Evolutionary conservation across 495 filamentous ascomycete species (phyloP), one percentile per base, ranked within the genome.

Genomic region (Xylaria castorea): DNA sequence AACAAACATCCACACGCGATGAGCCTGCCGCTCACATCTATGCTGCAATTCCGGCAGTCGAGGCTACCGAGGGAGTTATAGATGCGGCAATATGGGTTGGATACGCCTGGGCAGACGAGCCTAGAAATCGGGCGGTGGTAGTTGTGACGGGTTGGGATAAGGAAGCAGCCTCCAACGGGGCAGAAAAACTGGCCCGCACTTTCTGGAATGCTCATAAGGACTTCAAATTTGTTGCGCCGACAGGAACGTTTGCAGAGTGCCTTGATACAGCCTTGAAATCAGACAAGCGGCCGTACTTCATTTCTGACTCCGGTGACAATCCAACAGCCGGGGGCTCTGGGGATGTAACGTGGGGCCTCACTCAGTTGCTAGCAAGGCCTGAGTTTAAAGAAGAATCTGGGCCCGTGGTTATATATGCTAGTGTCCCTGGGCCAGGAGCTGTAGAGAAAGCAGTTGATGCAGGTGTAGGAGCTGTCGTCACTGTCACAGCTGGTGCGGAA

Each of bases 61-160:
- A 86, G 72, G 76, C 78, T 1, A 66, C 68, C 11, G 72, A 80
- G 0, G 84, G 81, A 3, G 77, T 89, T 2, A 75, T 89, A 20
- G 88, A 90, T 76, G 88, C 86, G 1, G 85, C 85, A 0, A 84
- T 90, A 18, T 90, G 87, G 88, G 86, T 90, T 14, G 88, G 88
- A 1, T 90, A 90, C 75, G 84, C 87, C 5, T 90, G 87, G 87
- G 88, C 88, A 6, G 88, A 90, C 71, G 87, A 89, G 72, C 85
- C 85, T 27, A 83, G 88, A 34, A 89, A 89, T 61, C 82, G 85
- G 16, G 88, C 86, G 0, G 85, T 76, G 5, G 82, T 89, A 7
- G 82, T 88, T 8, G 87, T 86, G 3, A 89, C 87, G 0, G 88
- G 88, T 4, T 87, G 84, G 85, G 77, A 86, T 32, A 70, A 81